A percentile compares a stretch with the other conserved stretches of the same genome.
phyloP scores from a whole-genome alignment of 2,329 filamentous ascomycete genomes.

The Trichoderma sp. region DNA sequence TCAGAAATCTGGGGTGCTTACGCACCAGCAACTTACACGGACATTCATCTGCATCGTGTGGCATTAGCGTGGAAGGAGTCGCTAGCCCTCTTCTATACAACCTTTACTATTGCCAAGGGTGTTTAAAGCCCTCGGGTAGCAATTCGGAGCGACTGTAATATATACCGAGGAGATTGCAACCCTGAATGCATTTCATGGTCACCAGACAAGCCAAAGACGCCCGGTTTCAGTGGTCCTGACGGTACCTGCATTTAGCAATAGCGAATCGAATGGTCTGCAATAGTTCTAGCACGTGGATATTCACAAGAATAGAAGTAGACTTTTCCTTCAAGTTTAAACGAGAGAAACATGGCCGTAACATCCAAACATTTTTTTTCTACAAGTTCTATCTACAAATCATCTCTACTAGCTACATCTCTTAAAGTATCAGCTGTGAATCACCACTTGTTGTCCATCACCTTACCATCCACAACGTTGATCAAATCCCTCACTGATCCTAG shows the following conservation, averaged over 20 bases:
- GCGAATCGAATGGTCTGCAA: neutral
- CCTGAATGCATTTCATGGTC: neutral
- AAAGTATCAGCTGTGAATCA: neutral
- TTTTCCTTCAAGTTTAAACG: neutral
- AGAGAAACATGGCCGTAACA: neutral
- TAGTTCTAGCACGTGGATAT: neutral
- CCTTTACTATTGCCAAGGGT: neutral
- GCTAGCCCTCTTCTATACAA: neutral
- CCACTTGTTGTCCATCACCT: slow-evolving; percentile 46
- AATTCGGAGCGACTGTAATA: neutral
- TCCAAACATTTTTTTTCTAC: neutral
- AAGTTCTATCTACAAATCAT: neutral
- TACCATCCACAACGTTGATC: slow-evolving; percentile 49
- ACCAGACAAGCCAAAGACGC: neutral
- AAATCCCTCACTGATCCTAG: slow-evolving; percentile 49
- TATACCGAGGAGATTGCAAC: neutral
- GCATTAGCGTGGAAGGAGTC: neutral
- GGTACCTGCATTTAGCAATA: neutral
- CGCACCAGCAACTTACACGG: neutral
- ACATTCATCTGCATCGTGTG: neutral
- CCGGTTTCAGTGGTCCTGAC: neutral
- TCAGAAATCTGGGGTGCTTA: neutral
- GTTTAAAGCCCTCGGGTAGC: neutral
- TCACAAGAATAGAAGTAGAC: neutral
- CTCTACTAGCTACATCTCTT: no score